These are phyloP conservation scores for Psilocybe cyanescens DNA, from an alignment of 768 basidiomycete species.

Conservation along the genomic window DNA sequence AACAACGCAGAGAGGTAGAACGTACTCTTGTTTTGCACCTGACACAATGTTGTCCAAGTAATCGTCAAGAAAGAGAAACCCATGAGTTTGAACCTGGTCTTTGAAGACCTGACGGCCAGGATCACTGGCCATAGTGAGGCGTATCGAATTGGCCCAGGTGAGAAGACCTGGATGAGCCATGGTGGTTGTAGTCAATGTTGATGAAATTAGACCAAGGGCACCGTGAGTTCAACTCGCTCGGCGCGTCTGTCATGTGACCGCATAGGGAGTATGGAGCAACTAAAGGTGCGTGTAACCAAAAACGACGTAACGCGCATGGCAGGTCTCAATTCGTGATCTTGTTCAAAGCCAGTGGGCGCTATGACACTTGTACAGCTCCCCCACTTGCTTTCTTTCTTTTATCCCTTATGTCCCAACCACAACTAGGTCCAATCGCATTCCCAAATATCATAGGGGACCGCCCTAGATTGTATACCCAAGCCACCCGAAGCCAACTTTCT, in stretches of 20 bases:
- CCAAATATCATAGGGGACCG: background rate
- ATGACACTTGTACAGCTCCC: background rate
- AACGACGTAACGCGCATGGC: background rate
- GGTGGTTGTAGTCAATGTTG: constrained; percentile 5
- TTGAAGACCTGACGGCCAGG: constrained; percentile 72
- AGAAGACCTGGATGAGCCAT: constrained; percentile 59
- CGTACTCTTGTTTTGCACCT: constrained; percentile 70
- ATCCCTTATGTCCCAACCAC: background rate
- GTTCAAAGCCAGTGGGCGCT: background rate
- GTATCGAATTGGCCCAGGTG: constrained; percentile 70
- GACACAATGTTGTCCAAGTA: constrained; percentile 76
- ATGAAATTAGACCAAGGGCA: background rate
- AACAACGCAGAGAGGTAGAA: background rate
- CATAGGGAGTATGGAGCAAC: background rate
- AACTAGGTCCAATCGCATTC: background rate
- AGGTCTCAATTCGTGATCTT: background rate
- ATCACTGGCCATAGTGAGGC: constrained; percentile 72
- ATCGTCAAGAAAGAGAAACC: constrained; percentile 79
- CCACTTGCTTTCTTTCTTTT: background rate
- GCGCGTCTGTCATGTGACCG: constrained; percentile 29
- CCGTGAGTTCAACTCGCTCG: constrained; percentile 6
- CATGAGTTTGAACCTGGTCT: constrained; percentile 74
- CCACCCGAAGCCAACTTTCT: background rate
- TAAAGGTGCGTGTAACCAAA: background rate
- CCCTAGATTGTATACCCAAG: background rate